A percentile compares a stretch with the other conserved stretches of the same genome.
Conservation (phyloP, 1,284 basidiomycete species). For the Sporisorium reilianum region DNA sequence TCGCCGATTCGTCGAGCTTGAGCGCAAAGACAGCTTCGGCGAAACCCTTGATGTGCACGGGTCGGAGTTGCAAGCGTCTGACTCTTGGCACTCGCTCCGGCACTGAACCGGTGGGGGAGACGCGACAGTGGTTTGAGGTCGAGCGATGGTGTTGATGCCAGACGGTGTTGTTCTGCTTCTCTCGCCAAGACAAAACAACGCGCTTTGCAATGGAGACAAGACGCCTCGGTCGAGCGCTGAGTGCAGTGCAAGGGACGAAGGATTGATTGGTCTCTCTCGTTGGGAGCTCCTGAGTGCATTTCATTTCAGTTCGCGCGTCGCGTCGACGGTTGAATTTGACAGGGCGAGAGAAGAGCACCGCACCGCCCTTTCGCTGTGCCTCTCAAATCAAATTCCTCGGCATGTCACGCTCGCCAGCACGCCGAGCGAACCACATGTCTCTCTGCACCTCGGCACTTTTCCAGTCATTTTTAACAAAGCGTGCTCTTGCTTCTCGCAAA, state of each 20-base stretch:
- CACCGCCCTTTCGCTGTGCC: neutral
- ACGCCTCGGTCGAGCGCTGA: too few relatives aligned
- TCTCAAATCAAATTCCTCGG: neutral
- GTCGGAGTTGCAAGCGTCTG: neutral
- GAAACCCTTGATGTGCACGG: neutral
- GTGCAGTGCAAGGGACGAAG: too few relatives aligned
- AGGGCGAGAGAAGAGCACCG: too few relatives aligned
- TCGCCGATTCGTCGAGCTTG: neutral
- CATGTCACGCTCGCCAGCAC: constrained; percentile 1
- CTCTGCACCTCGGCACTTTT: neutral
- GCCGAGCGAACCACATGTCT: neutral
- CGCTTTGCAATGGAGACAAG: too few relatives aligned
- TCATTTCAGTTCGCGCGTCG: too few relatives aligned
- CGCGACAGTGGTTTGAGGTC: neutral
- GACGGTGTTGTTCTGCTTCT: too few relatives aligned
- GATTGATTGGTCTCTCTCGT: too few relatives aligned
- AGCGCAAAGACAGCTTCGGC: neutral
- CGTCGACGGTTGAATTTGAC: too few relatives aligned
- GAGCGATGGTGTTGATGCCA: neutral
- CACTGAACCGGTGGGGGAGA: neutral
- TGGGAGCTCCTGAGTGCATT: too few relatives aligned
- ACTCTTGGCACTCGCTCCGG: neutral
- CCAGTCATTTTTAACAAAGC: constrained; percentile 5
- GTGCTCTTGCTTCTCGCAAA: neutral
- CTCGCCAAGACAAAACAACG: too few relatives aligned